Evolutionary conservation across 345 rosid genomes (phyloP), one percentile per base, ranked within the genome.

Genomic region (Gossypium raimondii): DNA sequence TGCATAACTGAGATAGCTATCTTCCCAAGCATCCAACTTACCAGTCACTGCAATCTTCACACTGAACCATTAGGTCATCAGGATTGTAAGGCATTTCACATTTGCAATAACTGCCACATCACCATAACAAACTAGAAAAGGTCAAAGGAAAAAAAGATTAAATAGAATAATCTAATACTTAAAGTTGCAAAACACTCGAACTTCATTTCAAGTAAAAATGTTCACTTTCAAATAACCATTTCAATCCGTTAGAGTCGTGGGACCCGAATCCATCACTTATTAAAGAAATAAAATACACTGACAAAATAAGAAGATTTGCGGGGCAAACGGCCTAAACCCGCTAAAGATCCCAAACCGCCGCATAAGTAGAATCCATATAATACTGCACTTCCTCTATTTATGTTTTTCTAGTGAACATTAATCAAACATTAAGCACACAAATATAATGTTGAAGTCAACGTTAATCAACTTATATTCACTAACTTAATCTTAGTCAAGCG

Each of bases 41-140:
- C 99, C 98, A 95, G 73, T 93, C 98, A 48, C 87, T 91, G 78
- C 99, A 95, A 68, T 86, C 87, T 81, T 95, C 99, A 16, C 99
- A 95, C 72, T 95, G 99, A 66, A 95, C 92, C 99, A 95, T 95
- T 41, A 95, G 74, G 68, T 95, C 98, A 79, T 95, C 99, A 16
- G 99, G 99, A 77, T 95, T 95, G 73, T 93, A 95, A 29, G 99
- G 99, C 99, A 95, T 95, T 87, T 95, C 98, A 56, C 99, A 95
- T 75, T 93, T 95, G 84, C 99, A 95, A 82, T 90, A 95, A 81
- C 99, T 95, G 83, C 82, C 81, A 77, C 45, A 70, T 59, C 8
- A 45, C 22, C 44, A 22, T 59, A 20, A 70, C 69, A 73, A 61
- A 47, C 69, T 11, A 50, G 29, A 47, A 48, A 17, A 62, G 12